Conservation (phyloP, 495 filamentous ascomycete genomes). For the Penicillium samsonianum region DNA sequence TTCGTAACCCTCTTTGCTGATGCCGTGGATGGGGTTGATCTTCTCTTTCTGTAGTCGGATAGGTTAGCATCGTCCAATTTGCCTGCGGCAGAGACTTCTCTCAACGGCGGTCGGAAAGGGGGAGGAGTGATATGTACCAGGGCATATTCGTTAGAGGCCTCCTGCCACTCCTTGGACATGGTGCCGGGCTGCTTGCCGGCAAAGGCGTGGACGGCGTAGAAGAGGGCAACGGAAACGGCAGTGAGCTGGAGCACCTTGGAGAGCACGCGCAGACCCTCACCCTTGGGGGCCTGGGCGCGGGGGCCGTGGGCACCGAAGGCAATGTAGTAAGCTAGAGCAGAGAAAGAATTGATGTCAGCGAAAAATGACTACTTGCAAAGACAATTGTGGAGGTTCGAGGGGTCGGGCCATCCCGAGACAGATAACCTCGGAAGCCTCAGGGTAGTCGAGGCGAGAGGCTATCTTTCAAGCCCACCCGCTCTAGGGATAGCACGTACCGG, state of each 20-base stretch:
- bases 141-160: slow-evolving; percentile 87
- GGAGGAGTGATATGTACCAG: slow-evolving; percentile 58
- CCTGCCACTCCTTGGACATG: slow-evolving; percentile 95
- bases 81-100: slow-evolving; percentile 12
- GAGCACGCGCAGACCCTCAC: slow-evolving; percentile 74
- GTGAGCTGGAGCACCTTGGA: slow-evolving; percentile 67
- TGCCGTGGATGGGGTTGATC: slow-evolving; percentile 82
- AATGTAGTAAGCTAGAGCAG: slow-evolving; percentile 86
- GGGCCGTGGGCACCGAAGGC: slow-evolving; percentile 96
- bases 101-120: neutral
- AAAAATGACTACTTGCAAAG: slow-evolving; percentile 13
- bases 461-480: neutral
- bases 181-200: slow-evolving; percentile 73
- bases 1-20: slow-evolving; percentile 75
- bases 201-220: slow-evolving; percentile 62
- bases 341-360: slow-evolving; percentile 25
- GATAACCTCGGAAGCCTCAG: slow-evolving; percentile 27
- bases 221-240: slow-evolving; percentile 60
- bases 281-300: slow-evolving; percentile 75
- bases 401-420: neutral
- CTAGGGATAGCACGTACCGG: slow-evolving; percentile 68
- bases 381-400: slow-evolving; percentile 5
- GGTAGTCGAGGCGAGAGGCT: slow-evolving; percentile 11
- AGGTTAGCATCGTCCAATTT: slow-evolving; percentile 19
- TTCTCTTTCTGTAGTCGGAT: slow-evolving; percentile 65